These are phyloP conservation scores for Echinosophora koreensis DNA, from an alignment of 306 rosid genomes.

Conservation along the genomic window DNA sequence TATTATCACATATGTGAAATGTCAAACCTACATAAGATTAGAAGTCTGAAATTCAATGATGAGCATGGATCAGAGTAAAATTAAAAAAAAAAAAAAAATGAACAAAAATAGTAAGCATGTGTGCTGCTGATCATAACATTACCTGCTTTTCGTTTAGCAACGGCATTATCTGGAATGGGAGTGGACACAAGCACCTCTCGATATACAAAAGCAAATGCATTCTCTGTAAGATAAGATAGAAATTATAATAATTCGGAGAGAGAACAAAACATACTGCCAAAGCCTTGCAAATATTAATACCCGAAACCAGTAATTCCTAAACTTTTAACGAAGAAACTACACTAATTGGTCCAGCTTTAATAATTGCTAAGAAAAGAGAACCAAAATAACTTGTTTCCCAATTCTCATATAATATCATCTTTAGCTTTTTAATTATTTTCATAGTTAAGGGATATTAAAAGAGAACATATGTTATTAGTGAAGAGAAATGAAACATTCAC, in stretches of 20 bases:
- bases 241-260: conserved; percentile 33
- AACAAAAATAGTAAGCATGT: conserved; percentile 9
- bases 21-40: conserved; percentile 16
- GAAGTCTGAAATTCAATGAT: conserved; percentile 26
- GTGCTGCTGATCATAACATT: conserved; percentile 34
- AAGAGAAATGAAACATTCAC: neutral
- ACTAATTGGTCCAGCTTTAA: conserved; percentile 2
- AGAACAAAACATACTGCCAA: conserved; percentile 6
- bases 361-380: neutral
- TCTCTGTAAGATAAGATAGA: conserved; percentile 56
- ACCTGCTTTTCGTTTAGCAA: conserved; percentile 90
- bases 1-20: conserved; percentile 12
- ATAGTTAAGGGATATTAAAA: conserved; percentile 28
- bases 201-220: conserved; percentile 84
- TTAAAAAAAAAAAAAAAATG: conserved; percentile 25
- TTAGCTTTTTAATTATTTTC: neutral
- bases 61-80: conserved; percentile 28
- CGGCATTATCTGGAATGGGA: conserved; percentile 53
- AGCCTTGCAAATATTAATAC: conserved; percentile 32
- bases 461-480: conserved; percentile 6
- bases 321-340: conserved; percentile 18
- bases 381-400: neutral
- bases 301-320: conserved; percentile 25
- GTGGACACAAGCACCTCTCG: conserved; percentile 67
- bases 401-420: neutral